Evolutionary conservation across 2,329 filamentous ascomycete genomes (phyloP).

Genomic region (Aureobasidium lini): DNA sequence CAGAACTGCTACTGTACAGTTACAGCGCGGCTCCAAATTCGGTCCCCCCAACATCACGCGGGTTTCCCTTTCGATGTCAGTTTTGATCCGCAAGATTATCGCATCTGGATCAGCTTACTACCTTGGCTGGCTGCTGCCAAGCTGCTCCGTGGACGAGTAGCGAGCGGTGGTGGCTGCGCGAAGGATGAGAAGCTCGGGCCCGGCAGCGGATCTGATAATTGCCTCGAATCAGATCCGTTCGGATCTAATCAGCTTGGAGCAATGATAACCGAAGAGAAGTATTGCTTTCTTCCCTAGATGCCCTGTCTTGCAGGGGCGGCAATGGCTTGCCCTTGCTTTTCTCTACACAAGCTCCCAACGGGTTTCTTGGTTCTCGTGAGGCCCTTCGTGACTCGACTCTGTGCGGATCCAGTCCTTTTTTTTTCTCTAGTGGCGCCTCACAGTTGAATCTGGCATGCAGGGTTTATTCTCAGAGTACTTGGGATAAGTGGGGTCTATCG

Average conservation of each 20-base stretch:
- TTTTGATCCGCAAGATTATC: slow-evolving; percentile 10
- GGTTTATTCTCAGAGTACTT: neutral
- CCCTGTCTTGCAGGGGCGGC: neutral
- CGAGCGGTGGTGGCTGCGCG: neutral
- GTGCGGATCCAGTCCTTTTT: neutral
- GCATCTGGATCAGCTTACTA: neutral
- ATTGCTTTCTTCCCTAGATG: neutral
- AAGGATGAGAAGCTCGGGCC: slow-evolving; percentile 8
- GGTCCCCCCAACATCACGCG: neutral
- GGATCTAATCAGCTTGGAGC: slow-evolving; percentile 1
- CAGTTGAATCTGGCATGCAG: neutral
- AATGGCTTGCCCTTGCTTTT: neutral
- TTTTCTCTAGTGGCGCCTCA: neutral
- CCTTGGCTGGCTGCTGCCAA: slow-evolving; percentile 3
- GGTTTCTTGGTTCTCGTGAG: neutral
- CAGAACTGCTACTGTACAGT: neutral
- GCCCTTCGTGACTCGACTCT: neutral
- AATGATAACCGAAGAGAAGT: neutral
- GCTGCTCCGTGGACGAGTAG: neutral
- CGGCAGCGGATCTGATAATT: slow-evolving; percentile 6
- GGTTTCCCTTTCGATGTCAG: neutral
- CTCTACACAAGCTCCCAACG: neutral
- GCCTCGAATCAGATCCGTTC: slow-evolving; percentile 2
- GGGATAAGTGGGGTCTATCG: neutral
- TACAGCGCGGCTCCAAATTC: neutral